These are phyloP conservation scores for Dioszegia aurantiaca DNA, from an alignment of 768 basidiomycete species.

Conservation along the genomic window DNA sequence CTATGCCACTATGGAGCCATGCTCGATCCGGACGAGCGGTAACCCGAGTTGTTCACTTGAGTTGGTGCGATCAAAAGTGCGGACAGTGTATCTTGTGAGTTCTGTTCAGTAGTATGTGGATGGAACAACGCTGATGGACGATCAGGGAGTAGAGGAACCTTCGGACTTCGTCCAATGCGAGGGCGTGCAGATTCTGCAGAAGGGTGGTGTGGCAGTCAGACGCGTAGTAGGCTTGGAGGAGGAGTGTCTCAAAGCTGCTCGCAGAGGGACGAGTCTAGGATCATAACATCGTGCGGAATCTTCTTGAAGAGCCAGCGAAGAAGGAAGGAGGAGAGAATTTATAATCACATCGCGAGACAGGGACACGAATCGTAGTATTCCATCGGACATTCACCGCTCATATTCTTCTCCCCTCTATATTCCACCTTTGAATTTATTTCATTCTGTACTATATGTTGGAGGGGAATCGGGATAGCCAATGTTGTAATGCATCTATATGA, in stretches of 20 bases:
- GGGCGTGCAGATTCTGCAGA: slow-evolving; percentile 63
- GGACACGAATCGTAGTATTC: too few relatives aligned
- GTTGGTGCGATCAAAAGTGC: slow-evolving; percentile 67
- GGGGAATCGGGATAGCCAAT: too few relatives aligned
- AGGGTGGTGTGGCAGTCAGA: slow-evolving; percentile 49
- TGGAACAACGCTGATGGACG: neutral
- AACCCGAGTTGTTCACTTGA: slow-evolving; percentile 80
- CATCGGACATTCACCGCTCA: too few relatives aligned
- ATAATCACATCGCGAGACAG: too few relatives aligned
- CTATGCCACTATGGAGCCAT: slow-evolving; percentile 96
- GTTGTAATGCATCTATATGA: too few relatives aligned
- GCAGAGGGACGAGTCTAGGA: slow-evolving; percentile 54
- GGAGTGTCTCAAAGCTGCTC: slow-evolving; percentile 75
- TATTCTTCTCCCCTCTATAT: too few relatives aligned
- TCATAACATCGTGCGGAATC: too few relatives aligned
- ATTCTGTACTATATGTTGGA: too few relatives aligned
- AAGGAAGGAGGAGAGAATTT: too few relatives aligned
- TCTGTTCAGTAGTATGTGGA: neutral
- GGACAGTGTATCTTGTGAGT: slow-evolving; percentile 67
- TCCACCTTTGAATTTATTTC: too few relatives aligned
- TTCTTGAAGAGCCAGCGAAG: too few relatives aligned
- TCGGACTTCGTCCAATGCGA: slow-evolving; percentile 92
- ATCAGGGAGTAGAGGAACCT: slow-evolving; percentile 76
- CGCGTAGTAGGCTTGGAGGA: slow-evolving; percentile 62
- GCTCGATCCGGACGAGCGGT: slow-evolving; percentile 83